Base-by-base conservation (phyloP, 2,329 filamentous ascomycete species). In the Onygena corvina region DNA sequence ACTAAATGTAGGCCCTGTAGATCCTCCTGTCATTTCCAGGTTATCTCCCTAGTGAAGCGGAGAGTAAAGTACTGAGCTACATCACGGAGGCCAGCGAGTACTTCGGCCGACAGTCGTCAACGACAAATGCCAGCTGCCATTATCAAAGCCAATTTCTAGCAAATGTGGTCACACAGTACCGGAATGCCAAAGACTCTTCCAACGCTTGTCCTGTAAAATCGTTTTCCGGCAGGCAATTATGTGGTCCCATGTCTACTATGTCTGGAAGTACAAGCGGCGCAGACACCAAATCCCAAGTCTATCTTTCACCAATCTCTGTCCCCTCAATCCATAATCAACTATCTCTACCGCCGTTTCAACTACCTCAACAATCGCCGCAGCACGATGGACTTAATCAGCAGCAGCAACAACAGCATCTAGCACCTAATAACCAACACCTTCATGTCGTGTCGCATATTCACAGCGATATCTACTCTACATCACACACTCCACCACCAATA, bases 111-210 rank as follows among this genome's bases (percentile, higher is more conserved):
- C 54, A 56, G 29, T 46, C 48, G 23, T 50, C 54, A n/a, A 50
- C 54, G 12, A 48, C 25, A 29, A 57, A 56, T 25, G 56, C 51
- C 4, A 56, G 50, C 45, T 58, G 54, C 45, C 54, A 50, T 31
- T 51, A 52, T 20, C 56, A 58, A 47, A 50, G 51, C 31, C 50
- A 49, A 46, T 58, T 58, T 31, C 47, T 58, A 3, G 47, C 51
- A 29, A 58, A 58, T 31, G 54, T 58, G 4, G 52, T 56, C 12
- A 35, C 47, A 18, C 54, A 58, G 35, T 58, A 56, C 48, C 50
- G 49, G 31, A 53, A 53, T 38, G 46, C 56, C 20, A 55, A 54
- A 31, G 46, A 50, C 18, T 23, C 7, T n/a, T n/a, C n/a, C 14
- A 9, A 21, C 47, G 31, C 42, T 38, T 29, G 16, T 18, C 23